Conservation (phyloP, 345 rosid genomes). For the Lenwebbia sp. region DNA sequence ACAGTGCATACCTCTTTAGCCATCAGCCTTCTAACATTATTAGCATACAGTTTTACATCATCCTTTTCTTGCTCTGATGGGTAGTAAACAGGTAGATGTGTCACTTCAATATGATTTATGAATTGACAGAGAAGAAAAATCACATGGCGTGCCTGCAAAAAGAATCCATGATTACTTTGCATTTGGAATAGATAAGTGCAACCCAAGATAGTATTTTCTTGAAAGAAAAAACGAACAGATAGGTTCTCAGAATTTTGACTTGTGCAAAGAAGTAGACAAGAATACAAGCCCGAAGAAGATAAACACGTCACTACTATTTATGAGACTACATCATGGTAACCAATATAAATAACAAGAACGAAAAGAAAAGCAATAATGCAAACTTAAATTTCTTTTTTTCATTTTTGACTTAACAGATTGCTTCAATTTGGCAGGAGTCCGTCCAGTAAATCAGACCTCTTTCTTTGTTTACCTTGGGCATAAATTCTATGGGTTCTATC, state of each 20-base stretch:
- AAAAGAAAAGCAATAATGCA: not conserved
- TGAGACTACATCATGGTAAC: not conserved
- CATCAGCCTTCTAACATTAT: slow-evolving; percentile 77
- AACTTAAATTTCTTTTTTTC: not conserved
- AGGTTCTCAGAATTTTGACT: not conserved
- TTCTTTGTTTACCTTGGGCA: not conserved
- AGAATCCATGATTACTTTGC: not conserved
- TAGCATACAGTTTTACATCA: slow-evolving; percentile 80
- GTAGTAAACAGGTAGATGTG: slow-evolving; percentile 63
- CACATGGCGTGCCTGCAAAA: slow-evolving; percentile 71
- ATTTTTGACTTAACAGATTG: not conserved
- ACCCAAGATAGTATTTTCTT: not conserved
- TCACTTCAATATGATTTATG: slow-evolving; percentile 76
- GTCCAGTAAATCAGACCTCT: not conserved
- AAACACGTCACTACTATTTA: not conserved
- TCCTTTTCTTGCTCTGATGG: slow-evolving; percentile 90
- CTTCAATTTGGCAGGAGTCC: not conserved
- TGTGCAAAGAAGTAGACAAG: not conserved
- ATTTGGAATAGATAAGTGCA: not conserved
- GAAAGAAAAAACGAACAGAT: not conserved
- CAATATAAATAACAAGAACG: not conserved
- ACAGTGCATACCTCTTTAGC: slow-evolving; percentile 60
- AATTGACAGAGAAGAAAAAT: slow-evolving; percentile 83
- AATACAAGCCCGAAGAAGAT: not conserved
- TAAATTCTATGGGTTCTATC: not conserved